Base-by-base conservation (phyloP, 1,284 basidiomycete species). In the Boletellus deceptivus region DNA sequence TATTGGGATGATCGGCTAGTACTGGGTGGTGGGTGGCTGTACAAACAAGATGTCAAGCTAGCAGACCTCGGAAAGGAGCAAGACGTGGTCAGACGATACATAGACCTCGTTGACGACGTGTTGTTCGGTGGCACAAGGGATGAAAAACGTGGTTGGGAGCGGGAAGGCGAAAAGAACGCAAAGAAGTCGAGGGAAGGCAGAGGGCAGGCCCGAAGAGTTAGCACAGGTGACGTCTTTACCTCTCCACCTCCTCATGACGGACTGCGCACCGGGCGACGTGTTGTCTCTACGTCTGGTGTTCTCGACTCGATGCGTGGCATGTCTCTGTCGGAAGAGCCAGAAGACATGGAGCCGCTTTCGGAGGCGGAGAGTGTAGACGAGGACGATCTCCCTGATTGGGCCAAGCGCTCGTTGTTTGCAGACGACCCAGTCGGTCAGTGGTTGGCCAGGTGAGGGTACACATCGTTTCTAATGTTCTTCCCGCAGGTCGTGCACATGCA, bases 1-100 rank as follows among this genome's bases (percentile, higher is more conserved):
- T 70, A 76, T 14, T 92, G 89, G 89, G 90, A 91, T 60, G 86
- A 91, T 60, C 74, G 82, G 18, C 76, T 91, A 6, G 83, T 89
- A 0, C 71, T 90, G 6, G 84, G 84, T 22, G 82, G 82, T 17
- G 91, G 90, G 4, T 91, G 87, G 85, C 64, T 92, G 40, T 94
- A 94, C 62, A 76, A 70, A 48, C 80, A 82, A 56, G 84, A 89
- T 56, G 61, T 91, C 45, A 72, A 60, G 34, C 69, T 86, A 16
- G 69, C 68, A 16, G 75, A 83, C 29, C 67, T 93, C 42, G 62
- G 43, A 47, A 77, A 75, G 59, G 89, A 92, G 64, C 70, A 76
- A 50, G 67, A 68, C 2, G 73, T 79, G 2, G 78, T 93, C 3
- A 64, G 67, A 41, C 63, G 69, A 41, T 93, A 91, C 63, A 64